Conservation (phyloP, 768 basidiomycete species). For the Termitomyces sp. region DNA sequence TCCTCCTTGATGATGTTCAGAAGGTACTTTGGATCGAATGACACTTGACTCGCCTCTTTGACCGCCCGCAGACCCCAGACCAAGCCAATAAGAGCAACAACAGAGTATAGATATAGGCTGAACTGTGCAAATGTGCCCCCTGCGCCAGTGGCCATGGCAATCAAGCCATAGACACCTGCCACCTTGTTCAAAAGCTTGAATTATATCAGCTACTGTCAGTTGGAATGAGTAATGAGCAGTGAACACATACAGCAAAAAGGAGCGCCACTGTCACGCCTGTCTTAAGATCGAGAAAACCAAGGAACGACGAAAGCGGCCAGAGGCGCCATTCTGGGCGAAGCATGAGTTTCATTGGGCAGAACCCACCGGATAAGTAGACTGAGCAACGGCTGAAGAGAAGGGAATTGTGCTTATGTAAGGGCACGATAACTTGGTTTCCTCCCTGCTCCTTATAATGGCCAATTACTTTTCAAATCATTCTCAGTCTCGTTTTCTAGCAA, state of each 20-base stretch:
- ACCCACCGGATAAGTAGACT: constrained; percentile 1
- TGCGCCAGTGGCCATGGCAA: constrained; percentile 84
- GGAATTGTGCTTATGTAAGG: constrained; percentile 11
- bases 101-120: constrained; percentile 91
- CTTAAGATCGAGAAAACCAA: constrained; percentile 89
- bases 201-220: constrained; percentile 3
- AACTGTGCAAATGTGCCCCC: constrained; percentile 94
- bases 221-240: background rate
- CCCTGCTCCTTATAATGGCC: constrained; percentile 36
- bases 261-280: constrained; percentile 86
- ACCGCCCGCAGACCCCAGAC: constrained; percentile 88
- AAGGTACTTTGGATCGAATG: constrained; percentile 11
- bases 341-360: constrained; percentile 61
- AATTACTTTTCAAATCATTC: constrained; percentile 85
- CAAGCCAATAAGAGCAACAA: constrained; percentile 71
- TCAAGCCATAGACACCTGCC: constrained; percentile 93
- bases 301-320: constrained; percentile 77
- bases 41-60: constrained; percentile 58
- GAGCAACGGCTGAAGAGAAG: background rate
- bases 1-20: constrained; percentile 65
- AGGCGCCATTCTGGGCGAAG: constrained; percentile 81
- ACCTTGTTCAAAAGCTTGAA: constrained; percentile 89
- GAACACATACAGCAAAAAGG: constrained; percentile 73
- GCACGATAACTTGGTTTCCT: constrained; percentile 6
- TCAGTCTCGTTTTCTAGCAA: constrained; percentile 63